A percentile compares a stretch with the other conserved stretches of the same genome.
These are phyloP conservation scores for Meira nashicola DNA, from an alignment of 1,284 basidiomycete species.

Conservation along the genomic window DNA sequence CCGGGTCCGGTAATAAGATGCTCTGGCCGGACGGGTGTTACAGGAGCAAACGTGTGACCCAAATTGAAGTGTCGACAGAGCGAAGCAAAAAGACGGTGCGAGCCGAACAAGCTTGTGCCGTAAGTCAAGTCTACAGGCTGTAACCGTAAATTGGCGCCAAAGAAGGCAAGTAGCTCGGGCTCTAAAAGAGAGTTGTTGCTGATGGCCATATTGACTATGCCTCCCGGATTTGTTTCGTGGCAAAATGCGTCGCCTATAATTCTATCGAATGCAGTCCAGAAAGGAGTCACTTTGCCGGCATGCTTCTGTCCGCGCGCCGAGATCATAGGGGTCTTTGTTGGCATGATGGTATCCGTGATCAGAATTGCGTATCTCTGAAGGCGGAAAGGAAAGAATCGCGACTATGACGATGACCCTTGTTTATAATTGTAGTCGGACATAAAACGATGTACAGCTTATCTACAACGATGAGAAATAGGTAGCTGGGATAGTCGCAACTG, in stretches of 20 bases:
- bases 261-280: conserved; percentile 19
- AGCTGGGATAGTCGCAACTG: too few relatives aligned
- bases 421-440: too few relatives aligned
- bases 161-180: conserved; percentile 20
- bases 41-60: conserved; percentile 10
- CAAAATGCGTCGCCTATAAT: conserved; percentile 19
- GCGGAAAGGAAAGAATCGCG: too few relatives aligned
- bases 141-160: conserved; percentile 11
- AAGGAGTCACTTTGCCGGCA: conserved; percentile 14
- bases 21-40: conserved; percentile 13
- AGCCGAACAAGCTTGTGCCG: conserved; percentile 22
- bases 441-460: too few relatives aligned
- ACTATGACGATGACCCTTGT: too few relatives aligned
- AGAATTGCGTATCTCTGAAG: too few relatives aligned
- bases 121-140: conserved; percentile 17
- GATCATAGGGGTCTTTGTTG: conserved; percentile 1
- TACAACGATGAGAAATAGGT: too few relatives aligned
- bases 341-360: too few relatives aligned
- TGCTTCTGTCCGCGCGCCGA: conserved; percentile 10
- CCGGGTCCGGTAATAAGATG: conserved; percentile 25
- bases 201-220: conserved; percentile 26
- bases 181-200: conserved; percentile 26
- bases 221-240: conserved; percentile 10
- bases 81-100: conserved; percentile 21
- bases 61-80: conserved; percentile 18